A percentile compares a stretch with the other conserved stretches of the same genome.
Conservation (phyloP, 768 basidiomycete genomes). For the Suillus americanus region DNA sequence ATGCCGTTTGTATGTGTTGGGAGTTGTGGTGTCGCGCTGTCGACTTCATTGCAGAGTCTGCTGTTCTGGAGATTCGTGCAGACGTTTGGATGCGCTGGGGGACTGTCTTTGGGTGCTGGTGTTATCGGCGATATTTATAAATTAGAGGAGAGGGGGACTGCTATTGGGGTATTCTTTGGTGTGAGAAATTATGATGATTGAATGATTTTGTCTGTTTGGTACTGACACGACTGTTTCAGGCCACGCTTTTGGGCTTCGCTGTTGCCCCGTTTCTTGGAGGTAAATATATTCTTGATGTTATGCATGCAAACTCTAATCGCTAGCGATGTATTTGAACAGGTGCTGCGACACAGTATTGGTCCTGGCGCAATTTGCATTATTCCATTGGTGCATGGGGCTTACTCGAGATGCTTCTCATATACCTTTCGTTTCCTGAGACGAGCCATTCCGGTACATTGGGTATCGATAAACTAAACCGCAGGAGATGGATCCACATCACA, state of each 20-base stretch:
- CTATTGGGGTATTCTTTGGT: slow-evolving; percentile 53
- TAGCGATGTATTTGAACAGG: slow-evolving; percentile 24
- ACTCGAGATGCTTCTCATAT: slow-evolving; percentile 23
- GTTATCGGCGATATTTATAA: slow-evolving; percentile 61
- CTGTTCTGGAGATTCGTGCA: slow-evolving; percentile 61
- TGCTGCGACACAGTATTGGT: slow-evolving; percentile 49
- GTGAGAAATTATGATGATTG: slow-evolving; percentile 26
- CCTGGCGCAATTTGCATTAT: slow-evolving; percentile 58
- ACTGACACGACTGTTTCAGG: slow-evolving; percentile 11
- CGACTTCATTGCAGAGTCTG: slow-evolving; percentile 44
- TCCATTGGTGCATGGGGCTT: slow-evolving; percentile 40
- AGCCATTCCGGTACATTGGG: slow-evolving; percentile 32
- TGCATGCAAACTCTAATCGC: background rate
- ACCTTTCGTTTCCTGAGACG: slow-evolving; percentile 33
- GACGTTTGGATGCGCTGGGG: slow-evolving; percentile 56
- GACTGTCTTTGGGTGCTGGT: slow-evolving; percentile 50
- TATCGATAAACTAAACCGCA: slow-evolving; percentile 21
- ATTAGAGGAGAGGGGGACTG: slow-evolving; percentile 49
- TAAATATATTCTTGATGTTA: slow-evolving; percentile 6
- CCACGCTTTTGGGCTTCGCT: slow-evolving; percentile 51
- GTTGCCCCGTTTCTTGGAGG: slow-evolving; percentile 58
- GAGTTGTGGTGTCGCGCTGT: slow-evolving; percentile 53
- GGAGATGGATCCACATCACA: slow-evolving; percentile 11
- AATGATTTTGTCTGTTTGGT: background rate
- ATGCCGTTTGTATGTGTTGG: slow-evolving; percentile 48